These are phyloP conservation scores for Apophysomyces trapeziformis DNA, from an alignment of 371 early-diverging fungal species.

Conservation along the genomic window DNA sequence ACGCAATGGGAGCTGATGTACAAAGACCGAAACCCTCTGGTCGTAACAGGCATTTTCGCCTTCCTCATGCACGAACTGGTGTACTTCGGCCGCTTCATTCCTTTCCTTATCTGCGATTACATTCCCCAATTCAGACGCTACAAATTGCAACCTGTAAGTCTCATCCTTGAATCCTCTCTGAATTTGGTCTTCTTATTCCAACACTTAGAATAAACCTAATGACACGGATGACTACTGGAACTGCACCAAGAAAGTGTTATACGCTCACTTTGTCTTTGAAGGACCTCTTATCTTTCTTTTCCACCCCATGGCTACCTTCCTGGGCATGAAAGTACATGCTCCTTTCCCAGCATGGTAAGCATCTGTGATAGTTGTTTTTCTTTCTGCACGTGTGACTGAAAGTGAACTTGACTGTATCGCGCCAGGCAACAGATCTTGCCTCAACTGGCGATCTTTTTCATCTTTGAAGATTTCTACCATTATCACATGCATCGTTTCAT, in stretches of 20 bases:
- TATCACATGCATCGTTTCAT: constrained; percentile 83
- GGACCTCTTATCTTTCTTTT: constrained; percentile 84
- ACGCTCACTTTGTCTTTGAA: constrained; percentile 76
- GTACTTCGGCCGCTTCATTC: constrained; percentile 78
- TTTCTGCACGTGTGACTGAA: neutral
- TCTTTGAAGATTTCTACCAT: constrained; percentile 81
- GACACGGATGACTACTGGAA: constrained; percentile 71
- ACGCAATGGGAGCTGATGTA: constrained; percentile 61
- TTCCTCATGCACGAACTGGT: constrained; percentile 76
- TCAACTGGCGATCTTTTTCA: constrained; percentile 73
- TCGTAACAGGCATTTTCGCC: constrained; percentile 66
- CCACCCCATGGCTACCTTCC: constrained; percentile 76
- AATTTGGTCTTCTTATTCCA: neutral
- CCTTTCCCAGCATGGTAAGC: constrained; percentile 85
- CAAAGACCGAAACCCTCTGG: constrained; percentile 65
- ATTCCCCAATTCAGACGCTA: constrained; percentile 30
- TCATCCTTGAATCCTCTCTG: neutral
- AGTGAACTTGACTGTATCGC: too few relatives aligned
- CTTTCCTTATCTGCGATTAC: constrained; percentile 61
- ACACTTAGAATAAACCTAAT: constrained; percentile 64
- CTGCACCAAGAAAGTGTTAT: constrained; percentile 73
- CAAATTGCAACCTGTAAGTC: constrained; percentile 37
- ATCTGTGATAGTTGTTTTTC: neutral
- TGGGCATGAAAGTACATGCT: constrained; percentile 84
- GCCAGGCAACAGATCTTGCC: constrained; percentile 26